Evolutionary conservation across 2,329 filamentous ascomycete species (phyloP).

Genomic region (Bertia moriformis): DNA sequence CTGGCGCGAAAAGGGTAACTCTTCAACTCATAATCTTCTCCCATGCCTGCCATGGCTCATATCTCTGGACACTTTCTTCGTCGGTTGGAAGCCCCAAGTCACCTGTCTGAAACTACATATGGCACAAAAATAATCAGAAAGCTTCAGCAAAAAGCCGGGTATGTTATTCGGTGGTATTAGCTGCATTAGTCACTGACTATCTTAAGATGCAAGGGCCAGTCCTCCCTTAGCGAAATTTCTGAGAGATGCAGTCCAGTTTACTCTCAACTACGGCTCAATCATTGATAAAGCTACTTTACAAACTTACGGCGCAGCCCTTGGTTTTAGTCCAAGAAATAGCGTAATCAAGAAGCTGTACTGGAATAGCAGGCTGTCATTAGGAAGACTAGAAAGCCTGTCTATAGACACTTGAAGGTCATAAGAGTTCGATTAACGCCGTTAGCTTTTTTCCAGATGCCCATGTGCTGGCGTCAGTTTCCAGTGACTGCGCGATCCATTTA

Average conservation of each 20-base stretch:
- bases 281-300: not conserved
- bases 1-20: too few species aligned
- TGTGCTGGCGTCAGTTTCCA: too few species aligned
- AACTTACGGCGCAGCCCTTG: constrained; percentile 9
- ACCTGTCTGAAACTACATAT: too few species aligned
- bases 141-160: not conserved
- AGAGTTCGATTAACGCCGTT: not conserved
- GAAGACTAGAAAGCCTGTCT: constrained; percentile 5
- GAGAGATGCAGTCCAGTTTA: not conserved
- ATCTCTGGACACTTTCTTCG: too few species aligned
- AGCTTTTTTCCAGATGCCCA: not conserved
- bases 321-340: constrained; percentile 7
- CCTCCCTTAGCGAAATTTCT: not conserved
- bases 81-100: not conserved
- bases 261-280: not conserved
- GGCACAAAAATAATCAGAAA: not conserved
- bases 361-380: constrained; percentile 4
- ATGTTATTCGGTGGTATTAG: not conserved
- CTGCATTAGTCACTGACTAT: not conserved
- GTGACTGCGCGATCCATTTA: too few species aligned
- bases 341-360: constrained; percentile 5
- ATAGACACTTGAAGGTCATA: not conserved
- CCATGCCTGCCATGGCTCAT: too few species aligned
- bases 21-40: too few species aligned
- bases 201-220: not conserved